These are phyloP conservation scores for Trametes cinnabarina DNA, from an alignment of 768 basidiomycete genomes.

Conservation along the genomic window DNA sequence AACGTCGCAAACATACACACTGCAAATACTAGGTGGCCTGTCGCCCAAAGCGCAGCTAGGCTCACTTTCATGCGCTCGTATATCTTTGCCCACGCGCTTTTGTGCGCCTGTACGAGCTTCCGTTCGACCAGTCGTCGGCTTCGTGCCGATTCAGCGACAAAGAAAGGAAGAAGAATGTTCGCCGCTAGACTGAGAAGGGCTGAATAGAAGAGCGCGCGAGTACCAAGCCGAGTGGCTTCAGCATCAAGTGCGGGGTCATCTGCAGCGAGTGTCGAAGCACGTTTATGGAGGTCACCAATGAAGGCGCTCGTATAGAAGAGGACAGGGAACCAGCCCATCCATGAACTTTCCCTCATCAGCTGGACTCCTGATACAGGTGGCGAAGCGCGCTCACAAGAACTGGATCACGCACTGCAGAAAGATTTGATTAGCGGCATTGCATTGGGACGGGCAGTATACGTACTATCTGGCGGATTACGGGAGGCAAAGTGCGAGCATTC, in stretches of 20 bases:
- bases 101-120: slow-evolving; percentile 6
- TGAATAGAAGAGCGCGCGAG: slow-evolving; percentile 78
- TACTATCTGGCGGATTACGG: slow-evolving; percentile 77
- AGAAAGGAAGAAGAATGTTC: slow-evolving; percentile 70
- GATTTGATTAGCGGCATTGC: not conserved
- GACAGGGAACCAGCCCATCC: slow-evolving; percentile 91
- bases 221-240: slow-evolving; percentile 80
- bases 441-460: slow-evolving; percentile 31
- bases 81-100: slow-evolving; percentile 20
- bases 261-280: slow-evolving; percentile 33
- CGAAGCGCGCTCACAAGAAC: slow-evolving; percentile 58
- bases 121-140: slow-evolving; percentile 20
- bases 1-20: slow-evolving; percentile 78
- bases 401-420: slow-evolving; percentile 65
- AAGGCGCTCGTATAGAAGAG: slow-evolving; percentile 88
- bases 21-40: slow-evolving; percentile 72
- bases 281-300: slow-evolving; percentile 82
- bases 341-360: slow-evolving; percentile 47
- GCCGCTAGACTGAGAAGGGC: slow-evolving; percentile 64
- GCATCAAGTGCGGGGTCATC: slow-evolving; percentile 40
- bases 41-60: slow-evolving; percentile 73
- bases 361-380: not conserved
- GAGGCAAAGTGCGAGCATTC: slow-evolving; percentile 67
- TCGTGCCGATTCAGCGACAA: slow-evolving; percentile 38
- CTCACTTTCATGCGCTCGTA: slow-evolving; percentile 51